Evolutionary conservation across 371 early-diverging fungal genomes (phyloP).

Genomic region (Thermomucor indicae-seudaticae): DNA sequence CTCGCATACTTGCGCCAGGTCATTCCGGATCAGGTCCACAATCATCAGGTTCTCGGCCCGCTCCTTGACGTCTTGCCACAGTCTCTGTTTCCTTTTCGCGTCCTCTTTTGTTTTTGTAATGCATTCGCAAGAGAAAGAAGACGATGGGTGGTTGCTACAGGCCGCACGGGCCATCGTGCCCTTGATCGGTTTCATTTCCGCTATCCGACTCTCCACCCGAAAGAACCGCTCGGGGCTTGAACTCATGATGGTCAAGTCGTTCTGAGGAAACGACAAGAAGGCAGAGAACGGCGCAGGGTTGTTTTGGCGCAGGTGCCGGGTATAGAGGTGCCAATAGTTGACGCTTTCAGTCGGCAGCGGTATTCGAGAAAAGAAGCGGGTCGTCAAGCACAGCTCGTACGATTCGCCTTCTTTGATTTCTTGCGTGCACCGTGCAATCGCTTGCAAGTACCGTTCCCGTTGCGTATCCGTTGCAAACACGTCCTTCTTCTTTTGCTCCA

Average conservation of each 20-base stretch:
- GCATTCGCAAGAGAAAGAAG: too few species aligned
- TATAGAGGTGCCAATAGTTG: conserved; percentile 55
- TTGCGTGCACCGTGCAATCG: conserved; percentile 59
- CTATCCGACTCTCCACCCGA: conserved; percentile 46
- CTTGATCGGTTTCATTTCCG: conserved; percentile 96
- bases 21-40: conserved; percentile 95
- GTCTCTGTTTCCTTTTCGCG: conserved; percentile 39
- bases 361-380: conserved; percentile 57
- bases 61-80: conserved; percentile 83
- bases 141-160: conserved; percentile 23
- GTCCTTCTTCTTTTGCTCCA: background rate
- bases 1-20: conserved; percentile 69
- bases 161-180: conserved; percentile 71
- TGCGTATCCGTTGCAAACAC: conserved; percentile 7
- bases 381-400: conserved; percentile 93
- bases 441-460: conserved; percentile 55
- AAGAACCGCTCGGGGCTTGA: conserved; percentile 92
- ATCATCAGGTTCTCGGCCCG: conserved; percentile 97
- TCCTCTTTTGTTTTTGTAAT: too few species aligned
- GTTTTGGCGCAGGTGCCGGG: conserved; percentile 53
- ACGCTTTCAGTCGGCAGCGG: background rate
- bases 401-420: conserved; percentile 86
- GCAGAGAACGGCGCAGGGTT: conserved; percentile 93
- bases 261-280: conserved; percentile 48
- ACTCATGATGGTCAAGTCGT: conserved; percentile 37